These are phyloP conservation scores for Coelastrella sp. DNA, from an alignment of 139 green algal species.

Conservation along the genomic window DNA sequence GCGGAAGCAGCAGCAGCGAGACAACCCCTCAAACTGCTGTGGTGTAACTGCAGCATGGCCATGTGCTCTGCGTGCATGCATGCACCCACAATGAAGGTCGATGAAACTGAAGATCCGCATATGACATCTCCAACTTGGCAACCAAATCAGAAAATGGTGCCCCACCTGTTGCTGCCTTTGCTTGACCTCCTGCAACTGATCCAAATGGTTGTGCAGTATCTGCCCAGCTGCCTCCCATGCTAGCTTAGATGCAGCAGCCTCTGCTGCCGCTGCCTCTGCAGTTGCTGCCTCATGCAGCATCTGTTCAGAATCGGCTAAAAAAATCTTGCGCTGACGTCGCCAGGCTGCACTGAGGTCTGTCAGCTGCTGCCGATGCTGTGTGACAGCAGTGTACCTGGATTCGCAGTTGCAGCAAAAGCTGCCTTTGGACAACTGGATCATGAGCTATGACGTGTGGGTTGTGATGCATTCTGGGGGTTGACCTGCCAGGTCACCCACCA, in stretches of 20 bases:
- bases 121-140: no score
- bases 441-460: not conserved
- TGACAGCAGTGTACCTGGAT: conserved; percentile 28
- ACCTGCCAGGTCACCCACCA: no score
- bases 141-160: no score
- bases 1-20: no score
- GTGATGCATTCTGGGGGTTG: no score
- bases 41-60: no score
- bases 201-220: not conserved
- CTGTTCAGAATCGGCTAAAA: not conserved
- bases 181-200: not conserved
- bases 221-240: conserved; percentile 4
- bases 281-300: conserved; percentile 25
- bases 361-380: not conserved
- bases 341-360: conserved; percentile 3
- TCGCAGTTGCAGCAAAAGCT: not conserved
- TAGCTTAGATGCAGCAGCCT: conserved; percentile 22
- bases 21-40: no score
- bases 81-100: no score
- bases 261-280: not conserved
- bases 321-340: conserved; percentile 12
- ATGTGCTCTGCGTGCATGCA: no score
- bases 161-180: conserved; percentile 32
- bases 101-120: no score
- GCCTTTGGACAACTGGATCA: not conserved